Conservation (phyloP, 2,329 filamentous ascomycete genomes). For the Curvularia verruculosa region DNA sequence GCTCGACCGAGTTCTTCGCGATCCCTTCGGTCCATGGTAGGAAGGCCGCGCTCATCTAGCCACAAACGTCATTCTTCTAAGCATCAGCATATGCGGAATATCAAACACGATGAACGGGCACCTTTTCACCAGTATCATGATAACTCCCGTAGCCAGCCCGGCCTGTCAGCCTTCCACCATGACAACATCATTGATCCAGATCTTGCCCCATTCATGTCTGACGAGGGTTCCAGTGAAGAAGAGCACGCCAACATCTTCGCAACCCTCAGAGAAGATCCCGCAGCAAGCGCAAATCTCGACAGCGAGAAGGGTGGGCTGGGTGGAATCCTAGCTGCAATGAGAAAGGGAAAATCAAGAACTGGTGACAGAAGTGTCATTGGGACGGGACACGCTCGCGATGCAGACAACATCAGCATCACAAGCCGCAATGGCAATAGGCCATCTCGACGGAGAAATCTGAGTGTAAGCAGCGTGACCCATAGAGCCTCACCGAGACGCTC, state of each 20-base stretch:
- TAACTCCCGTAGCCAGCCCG: slow-evolving; percentile 67
- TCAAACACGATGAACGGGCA: slow-evolving; percentile 81
- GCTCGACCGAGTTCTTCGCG: slow-evolving; percentile 92
- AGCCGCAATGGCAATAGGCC: slow-evolving; percentile 67
- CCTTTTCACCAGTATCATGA: slow-evolving; percentile 84
- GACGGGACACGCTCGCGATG: slow-evolving; percentile 70
- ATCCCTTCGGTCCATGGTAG: slow-evolving; percentile 76
- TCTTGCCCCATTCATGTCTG: slow-evolving; percentile 91
- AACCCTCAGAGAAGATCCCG: slow-evolving; percentile 70
- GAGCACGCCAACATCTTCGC: slow-evolving; percentile 86
- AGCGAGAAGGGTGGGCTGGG: slow-evolving; percentile 76
- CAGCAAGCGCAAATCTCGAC: slow-evolving; percentile 67
- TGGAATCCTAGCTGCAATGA: slow-evolving; percentile 72
- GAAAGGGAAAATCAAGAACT: slow-evolving; percentile 73
- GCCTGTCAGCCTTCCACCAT: slow-evolving; percentile 91
- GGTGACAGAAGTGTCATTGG: slow-evolving; percentile 72
- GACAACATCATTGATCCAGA: slow-evolving; percentile 99
- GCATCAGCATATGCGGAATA: slow-evolving; percentile 78
- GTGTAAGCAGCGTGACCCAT: slow-evolving; percentile 77
- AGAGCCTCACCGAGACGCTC: slow-evolving; percentile 73
- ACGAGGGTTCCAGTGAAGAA: slow-evolving; percentile 89
- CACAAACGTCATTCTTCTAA: slow-evolving; percentile 89
- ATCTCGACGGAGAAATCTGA: slow-evolving; percentile 78
- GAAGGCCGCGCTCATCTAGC: slow-evolving; percentile 74
- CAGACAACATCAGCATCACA: slow-evolving; percentile 67